Evolutionary conservation across 768 basidiomycete genomes (phyloP), one percentile per base, ranked within the genome.

Genomic region (Suillus occidentalis): DNA sequence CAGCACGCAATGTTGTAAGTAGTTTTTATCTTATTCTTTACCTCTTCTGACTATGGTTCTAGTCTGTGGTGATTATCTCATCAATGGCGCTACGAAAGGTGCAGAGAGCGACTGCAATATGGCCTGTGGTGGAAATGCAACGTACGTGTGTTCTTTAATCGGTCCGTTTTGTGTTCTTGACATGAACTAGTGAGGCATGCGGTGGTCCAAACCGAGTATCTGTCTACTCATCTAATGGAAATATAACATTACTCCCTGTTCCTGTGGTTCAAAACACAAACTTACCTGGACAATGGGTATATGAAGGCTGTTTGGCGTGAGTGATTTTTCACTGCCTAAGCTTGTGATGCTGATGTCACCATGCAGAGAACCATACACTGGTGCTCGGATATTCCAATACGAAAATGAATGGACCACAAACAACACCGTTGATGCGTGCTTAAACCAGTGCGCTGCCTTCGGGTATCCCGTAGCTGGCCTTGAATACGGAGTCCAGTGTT

Each of bases 151-250:
- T 34, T 39, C 0, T 55, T 12, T 18, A 56, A 18, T 45, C 22
- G 36, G 14, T 45, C 6, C 14, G 34, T 36, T 59, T 42, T 28
- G 45, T 66, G n/a, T 66, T 40, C n/a, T 60, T 68, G n/a, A 66
- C 62, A 45, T 65, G 36, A 34, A 64, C 55, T 65, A 89, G 87
- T 14, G 82, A 89, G 72, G 85, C 86, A 49, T 94, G 91, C 66
- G 92, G 92, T 71, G 92, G 87, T 7, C 84, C 87, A 1, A 87
- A 88, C 70, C 83, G 85, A n/a, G 71, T 93, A 34, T 91, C 90
- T 1, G 84, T 91, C 16, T 93, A 92, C 68, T 80, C 84, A 0
- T 81, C 84, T 0, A 83, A 75, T 9, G 78, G 77, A 4, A 82
- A 78, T 49, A 78, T 92, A 58, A 83, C 80, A 0, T 80, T 80